A percentile compares a stretch with the other conserved stretches of the same genome.
phyloP scores from a whole-genome alignment of 2,329 filamentous ascomycete species.

The Rhynchosporium agropyri region DNA sequence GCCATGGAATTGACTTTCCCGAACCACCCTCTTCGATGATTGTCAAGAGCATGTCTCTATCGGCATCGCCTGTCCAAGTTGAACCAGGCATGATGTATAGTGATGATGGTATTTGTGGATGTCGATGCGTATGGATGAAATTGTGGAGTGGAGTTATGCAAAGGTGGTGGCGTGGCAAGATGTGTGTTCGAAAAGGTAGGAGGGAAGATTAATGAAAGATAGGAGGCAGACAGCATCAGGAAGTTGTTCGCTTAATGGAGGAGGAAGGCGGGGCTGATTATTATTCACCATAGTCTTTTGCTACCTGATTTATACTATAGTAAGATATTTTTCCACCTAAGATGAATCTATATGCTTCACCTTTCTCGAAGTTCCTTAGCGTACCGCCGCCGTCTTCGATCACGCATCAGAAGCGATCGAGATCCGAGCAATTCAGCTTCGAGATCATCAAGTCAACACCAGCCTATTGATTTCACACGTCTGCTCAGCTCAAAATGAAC shows the following conservation, averaged over 20 bases:
- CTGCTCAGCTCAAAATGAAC: slow-evolving; percentile 19
- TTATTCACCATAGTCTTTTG: background rate
- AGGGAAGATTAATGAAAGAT: slow-evolving; percentile 9
- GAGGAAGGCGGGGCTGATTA: background rate
- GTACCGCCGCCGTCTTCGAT: too few relatives aligned
- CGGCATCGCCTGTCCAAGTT: slow-evolving; percentile 36
- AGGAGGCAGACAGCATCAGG: slow-evolving; percentile 10
- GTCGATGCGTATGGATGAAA: background rate
- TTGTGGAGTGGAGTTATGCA: slow-evolving; percentile 9
- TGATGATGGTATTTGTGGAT: slow-evolving; percentile 12
- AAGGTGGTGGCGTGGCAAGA: background rate
- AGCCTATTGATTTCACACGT: slow-evolving; percentile 13
- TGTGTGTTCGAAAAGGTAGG: background rate
- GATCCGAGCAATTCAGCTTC: background rate
- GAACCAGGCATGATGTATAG: slow-evolving; percentile 30
- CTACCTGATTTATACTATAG: background rate
- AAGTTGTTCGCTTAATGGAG: background rate
- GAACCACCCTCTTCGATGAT: slow-evolving; percentile 37
- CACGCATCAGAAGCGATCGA: slow-evolving; percentile 4
- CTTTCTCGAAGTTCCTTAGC: background rate
- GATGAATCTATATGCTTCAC: background rate
- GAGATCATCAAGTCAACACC: background rate
- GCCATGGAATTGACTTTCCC: slow-evolving; percentile 36
- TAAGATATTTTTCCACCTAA: background rate
- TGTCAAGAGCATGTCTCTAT: slow-evolving; percentile 38